Percentiles rank a stretch among this genome's conserved stretches.
Conservation (phyloP, 1,284 basidiomycete genomes). For the Limonomyces culmigenus region DNA sequence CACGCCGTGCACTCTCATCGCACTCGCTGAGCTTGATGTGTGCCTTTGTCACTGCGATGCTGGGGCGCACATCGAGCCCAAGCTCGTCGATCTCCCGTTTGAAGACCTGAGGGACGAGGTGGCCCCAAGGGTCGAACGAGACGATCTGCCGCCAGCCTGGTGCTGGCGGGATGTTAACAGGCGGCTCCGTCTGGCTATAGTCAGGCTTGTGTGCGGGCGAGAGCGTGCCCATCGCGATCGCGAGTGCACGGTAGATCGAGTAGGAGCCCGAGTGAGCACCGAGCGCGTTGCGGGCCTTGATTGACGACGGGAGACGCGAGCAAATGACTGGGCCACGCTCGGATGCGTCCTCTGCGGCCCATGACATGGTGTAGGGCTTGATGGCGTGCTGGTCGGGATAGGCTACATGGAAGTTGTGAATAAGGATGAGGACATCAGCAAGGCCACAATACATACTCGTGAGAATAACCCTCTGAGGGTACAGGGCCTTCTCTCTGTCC, state of each 20-base stretch:
- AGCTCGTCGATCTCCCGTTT: conserved; percentile 42
- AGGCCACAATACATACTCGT: conserved; percentile 50
- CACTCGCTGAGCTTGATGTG: conserved; percentile 87
- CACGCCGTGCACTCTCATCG: conserved; percentile 64
- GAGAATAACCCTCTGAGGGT: conserved; percentile 65
- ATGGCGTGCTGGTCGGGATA: conserved; percentile 63
- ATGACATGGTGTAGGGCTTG: conserved; percentile 61
- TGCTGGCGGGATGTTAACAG: conserved; percentile 69
- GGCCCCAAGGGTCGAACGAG: conserved; percentile 90
- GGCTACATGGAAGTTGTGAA: too few species aligned
- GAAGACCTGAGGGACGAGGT: conserved; percentile 74
- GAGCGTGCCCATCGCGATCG: conserved; percentile 83
- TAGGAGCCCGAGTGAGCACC: conserved; percentile 91
- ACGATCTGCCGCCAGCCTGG: conserved; percentile 85
- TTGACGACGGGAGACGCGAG: conserved; percentile 68
- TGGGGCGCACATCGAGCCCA: conserved; percentile 71
- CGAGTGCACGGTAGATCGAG: conserved; percentile 85
- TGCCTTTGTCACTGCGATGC: conserved; percentile 80
- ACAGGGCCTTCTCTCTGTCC: conserved; percentile 56
- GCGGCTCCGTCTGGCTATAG: conserved; percentile 79
- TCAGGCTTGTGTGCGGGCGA: conserved; percentile 77
- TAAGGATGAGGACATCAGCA: conserved; percentile 4
- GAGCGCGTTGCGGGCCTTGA: conserved; percentile 86
- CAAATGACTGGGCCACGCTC: conserved; percentile 81
- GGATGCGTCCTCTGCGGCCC: conserved; percentile 59